phyloP scores from a whole-genome alignment of 2,329 filamentous ascomycete genomes.

The Cladosporium oxysporum region DNA sequence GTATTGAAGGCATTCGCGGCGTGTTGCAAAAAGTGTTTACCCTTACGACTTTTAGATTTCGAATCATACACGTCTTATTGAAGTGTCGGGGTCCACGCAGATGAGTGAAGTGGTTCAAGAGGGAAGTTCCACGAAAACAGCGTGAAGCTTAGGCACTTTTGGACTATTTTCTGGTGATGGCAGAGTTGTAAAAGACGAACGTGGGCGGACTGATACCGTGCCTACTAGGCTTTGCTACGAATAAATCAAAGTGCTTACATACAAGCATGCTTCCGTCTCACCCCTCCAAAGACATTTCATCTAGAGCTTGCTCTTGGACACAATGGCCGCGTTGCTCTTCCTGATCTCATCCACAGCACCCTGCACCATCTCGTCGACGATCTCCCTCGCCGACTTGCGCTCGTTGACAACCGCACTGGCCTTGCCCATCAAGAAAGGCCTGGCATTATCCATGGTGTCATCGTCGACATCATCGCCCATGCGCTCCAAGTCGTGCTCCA shows the following conservation, averaged over 20 bases:
- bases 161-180: too few species aligned
- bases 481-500: constrained; percentile 91
- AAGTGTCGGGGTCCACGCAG: background rate
- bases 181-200: background rate
- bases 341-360: constrained; percentile 59
- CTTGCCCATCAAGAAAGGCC: constrained; percentile 95
- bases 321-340: constrained; percentile 32
- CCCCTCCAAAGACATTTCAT: background rate
- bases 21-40: constrained; percentile 12
- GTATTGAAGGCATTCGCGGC: constrained; percentile 12
- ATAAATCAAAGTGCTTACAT: constrained; percentile 13
- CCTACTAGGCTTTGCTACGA: background rate
- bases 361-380: constrained; percentile 89
- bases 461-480: constrained; percentile 68
- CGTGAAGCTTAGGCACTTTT: background rate
- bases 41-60: constrained; percentile 17
- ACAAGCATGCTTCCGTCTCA: constrained; percentile 10
- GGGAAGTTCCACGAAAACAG: background rate
- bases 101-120: background rate
- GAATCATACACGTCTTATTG: constrained; percentile 16
- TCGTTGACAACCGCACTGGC: constrained; percentile 91
- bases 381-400: constrained; percentile 84
- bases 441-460: constrained; percentile 86
- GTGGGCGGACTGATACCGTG: background rate
- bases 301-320: constrained; percentile 41